Evolutionary conservation across 345 rosid species (phyloP).

Genomic region (Eucalyptus viminalis): DNA sequence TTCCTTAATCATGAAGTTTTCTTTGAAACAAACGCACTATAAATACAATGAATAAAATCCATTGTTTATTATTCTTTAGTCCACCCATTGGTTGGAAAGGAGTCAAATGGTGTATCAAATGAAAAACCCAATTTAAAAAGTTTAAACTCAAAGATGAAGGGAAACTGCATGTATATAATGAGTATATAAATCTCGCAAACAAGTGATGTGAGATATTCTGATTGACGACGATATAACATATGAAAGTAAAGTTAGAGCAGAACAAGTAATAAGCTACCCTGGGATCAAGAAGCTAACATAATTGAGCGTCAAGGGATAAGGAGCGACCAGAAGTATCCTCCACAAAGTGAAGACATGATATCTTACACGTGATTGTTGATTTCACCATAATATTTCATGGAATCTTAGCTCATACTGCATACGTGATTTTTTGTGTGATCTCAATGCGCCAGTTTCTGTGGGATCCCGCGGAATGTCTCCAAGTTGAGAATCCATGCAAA

Average conservation of each 20-base stretch:
- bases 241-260: neutral
- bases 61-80: neutral
- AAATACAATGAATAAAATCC: neutral
- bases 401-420: neutral
- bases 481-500: neutral
- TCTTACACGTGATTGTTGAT: neutral
- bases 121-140: neutral
- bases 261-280: neutral
- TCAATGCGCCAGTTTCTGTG: neutral
- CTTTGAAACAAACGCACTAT: neutral
- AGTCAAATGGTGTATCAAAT: no score
- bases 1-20: neutral
- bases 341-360: neutral
- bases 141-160: neutral
- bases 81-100: neutral
- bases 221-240: fast-evolving
- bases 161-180: neutral
- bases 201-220: neutral
- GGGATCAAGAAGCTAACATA: neutral
- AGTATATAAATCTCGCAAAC: neutral
- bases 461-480: neutral
- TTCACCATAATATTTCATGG: neutral
- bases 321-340: neutral
- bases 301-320: neutral
- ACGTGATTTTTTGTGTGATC: neutral